Percentiles rank a stretch among this genome's conserved stretches.
These are phyloP conservation scores for Panus rudis DNA, from an alignment of 768 basidiomycete genomes.

Conservation along the genomic window DNA sequence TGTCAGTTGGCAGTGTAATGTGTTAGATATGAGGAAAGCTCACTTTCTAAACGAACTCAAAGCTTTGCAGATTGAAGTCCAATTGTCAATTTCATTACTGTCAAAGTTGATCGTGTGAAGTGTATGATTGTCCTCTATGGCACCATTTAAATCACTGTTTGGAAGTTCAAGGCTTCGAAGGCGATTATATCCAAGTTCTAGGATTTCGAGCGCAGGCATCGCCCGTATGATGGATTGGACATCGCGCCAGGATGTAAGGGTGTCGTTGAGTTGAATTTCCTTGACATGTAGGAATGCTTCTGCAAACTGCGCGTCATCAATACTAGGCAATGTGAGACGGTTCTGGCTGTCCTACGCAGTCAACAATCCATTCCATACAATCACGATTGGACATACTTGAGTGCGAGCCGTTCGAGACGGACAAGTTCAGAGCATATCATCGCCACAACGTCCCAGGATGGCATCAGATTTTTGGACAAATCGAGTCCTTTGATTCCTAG, in stretches of 20 bases:
- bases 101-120: slow-evolving; percentile 63
- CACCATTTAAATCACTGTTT: too few species aligned
- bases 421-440: slow-evolving; percentile 57
- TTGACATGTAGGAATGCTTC: slow-evolving; percentile 43
- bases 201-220: slow-evolving; percentile 47
- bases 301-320: slow-evolving; percentile 23
- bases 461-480: slow-evolving; percentile 68
- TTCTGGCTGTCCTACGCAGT: slow-evolving; percentile 47
- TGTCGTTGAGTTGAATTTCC: slow-evolving; percentile 71
- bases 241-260: slow-evolving; percentile 66
- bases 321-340: slow-evolving; percentile 45
- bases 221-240: slow-evolving; percentile 40
- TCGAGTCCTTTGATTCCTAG: slow-evolving; percentile 75
- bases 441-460: slow-evolving; percentile 64
- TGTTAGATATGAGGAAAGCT: slow-evolving; percentile 6
- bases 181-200: slow-evolving; percentile 71
- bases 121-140: slow-evolving; percentile 17
- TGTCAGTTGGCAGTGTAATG: background rate
- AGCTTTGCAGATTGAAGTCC: slow-evolving; percentile 42
- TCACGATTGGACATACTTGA: slow-evolving; percentile 58
- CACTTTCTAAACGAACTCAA: slow-evolving; percentile 42
- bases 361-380: slow-evolving; percentile 10
- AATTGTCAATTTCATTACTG: slow-evolving; percentile 53
- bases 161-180: too few species aligned
- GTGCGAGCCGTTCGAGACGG: slow-evolving; percentile 51